A percentile compares a stretch with the other conserved stretches of the same genome.
These are phyloP conservation scores for Diaporthe sp. DNA, from an alignment of 2,329 filamentous ascomycete species.

Conservation along the genomic window DNA sequence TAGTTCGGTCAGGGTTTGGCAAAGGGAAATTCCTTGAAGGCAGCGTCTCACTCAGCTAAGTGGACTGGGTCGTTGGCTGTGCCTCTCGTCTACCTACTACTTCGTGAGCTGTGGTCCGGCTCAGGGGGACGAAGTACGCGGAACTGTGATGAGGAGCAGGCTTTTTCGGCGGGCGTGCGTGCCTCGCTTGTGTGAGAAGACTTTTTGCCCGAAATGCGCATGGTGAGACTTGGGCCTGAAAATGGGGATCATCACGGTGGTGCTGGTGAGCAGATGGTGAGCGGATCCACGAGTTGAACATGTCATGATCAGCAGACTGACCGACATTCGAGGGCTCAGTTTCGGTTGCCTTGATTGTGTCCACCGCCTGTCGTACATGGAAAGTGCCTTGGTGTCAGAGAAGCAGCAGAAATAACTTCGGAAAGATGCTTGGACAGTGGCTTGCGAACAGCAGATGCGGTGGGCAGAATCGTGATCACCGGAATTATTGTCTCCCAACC, in stretches of 20 bases:
- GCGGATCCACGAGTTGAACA: neutral
- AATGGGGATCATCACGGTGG: neutral
- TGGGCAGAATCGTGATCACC: no score
- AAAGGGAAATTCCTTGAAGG: no score
- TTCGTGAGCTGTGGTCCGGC: no score
- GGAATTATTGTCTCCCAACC: no score
- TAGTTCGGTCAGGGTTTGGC: no score
- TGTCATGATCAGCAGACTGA: neutral
- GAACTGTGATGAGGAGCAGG: no score
- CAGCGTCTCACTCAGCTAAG: no score
- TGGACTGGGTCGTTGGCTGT: no score
- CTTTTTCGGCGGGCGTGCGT: no score
- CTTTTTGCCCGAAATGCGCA: neutral
- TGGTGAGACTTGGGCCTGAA: neutral
- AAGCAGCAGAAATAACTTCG: neutral
- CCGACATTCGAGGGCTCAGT: neutral
- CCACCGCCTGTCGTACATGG: neutral
- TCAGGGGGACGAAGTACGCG: no score
- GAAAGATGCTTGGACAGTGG: neutral
- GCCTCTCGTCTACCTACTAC: no score
- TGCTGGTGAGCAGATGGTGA: neutral
- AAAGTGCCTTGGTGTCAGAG: neutral
- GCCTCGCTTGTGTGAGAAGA: neutral
- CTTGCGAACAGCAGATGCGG: neutral
- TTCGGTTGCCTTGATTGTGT: neutral